Evolutionary conservation across 495 filamentous ascomycete genomes (phyloP).

Genomic region (Hyaloscypha hepaticicola): DNA sequence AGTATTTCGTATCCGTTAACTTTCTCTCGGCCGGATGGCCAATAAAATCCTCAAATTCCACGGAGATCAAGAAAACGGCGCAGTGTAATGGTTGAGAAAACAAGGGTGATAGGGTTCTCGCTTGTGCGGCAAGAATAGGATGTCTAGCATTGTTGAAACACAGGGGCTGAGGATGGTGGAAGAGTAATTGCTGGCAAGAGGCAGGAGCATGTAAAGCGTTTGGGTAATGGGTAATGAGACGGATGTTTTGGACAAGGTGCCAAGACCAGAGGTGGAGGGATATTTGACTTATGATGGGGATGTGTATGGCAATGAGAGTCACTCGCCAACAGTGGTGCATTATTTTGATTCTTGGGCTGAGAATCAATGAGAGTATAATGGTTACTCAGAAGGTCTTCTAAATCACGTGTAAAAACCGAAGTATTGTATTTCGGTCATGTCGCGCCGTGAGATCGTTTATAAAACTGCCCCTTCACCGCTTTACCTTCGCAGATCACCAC

Average conservation of each 20-base stretch:
- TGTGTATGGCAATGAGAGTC: constrained; percentile 47
- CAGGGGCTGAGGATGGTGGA: not conserved
- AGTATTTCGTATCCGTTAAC: constrained; percentile 19
- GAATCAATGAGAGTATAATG: constrained; percentile 7
- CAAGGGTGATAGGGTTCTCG: no score
- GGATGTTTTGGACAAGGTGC: constrained; percentile 41
- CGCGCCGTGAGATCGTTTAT: no score
- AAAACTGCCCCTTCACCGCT: no score
- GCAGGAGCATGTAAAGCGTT: constrained; percentile 50
- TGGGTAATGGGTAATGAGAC: constrained; percentile 50
- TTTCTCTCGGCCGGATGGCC: no score
- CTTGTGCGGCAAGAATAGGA: no score
- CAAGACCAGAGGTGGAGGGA: constrained; percentile 42
- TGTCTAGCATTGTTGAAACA: not conserved
- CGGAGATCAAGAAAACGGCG: no score
- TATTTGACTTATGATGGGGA: constrained; percentile 51
- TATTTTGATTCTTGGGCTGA: constrained; percentile 15
- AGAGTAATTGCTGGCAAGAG: constrained; percentile 14
- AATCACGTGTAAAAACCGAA: no score
- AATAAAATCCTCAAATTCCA: no score
- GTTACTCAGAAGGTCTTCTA: no score
- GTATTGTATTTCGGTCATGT: no score
- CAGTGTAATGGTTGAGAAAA: no score
- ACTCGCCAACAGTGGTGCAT: constrained; percentile 27
- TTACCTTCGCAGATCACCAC: no score